phyloP scores from a whole-genome alignment of 129 eudicot genomes.

The Solidago caesia region DNA sequence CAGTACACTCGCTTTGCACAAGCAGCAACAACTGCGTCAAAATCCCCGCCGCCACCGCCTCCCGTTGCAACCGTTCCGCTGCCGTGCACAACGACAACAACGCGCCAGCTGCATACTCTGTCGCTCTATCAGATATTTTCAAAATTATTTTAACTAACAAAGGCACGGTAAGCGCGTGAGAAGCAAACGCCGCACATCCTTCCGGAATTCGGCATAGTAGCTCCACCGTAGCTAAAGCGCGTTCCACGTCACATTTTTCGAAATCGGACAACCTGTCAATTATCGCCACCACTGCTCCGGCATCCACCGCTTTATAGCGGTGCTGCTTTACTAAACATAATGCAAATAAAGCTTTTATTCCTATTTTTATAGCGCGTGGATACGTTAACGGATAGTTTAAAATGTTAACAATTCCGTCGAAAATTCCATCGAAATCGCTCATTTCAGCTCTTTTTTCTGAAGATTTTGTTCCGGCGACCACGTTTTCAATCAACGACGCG shows the following conservation, averaged over 20 bases:
- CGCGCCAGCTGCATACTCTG: constrained; percentile 94
- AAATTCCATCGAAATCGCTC: constrained; percentile 55
- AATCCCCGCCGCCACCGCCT: constrained; percentile 90
- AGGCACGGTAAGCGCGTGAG: constrained; percentile 78
- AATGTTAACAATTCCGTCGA: constrained; percentile 56
- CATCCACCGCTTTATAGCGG: constrained; percentile 80
- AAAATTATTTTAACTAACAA: constrained; percentile 64
- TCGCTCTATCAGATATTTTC: constrained; percentile 79
- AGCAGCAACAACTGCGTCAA: constrained; percentile 75
- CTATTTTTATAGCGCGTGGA: constrained; percentile 76
- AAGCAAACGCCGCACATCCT: constrained; percentile 72
- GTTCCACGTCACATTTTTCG: constrained; percentile 87
- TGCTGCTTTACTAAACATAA: constrained; percentile 76
- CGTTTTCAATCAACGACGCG: constrained; percentile 66
- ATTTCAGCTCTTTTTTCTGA: constrained; percentile 61
- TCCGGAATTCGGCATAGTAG: constrained; percentile 69
- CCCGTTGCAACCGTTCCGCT: constrained; percentile 62
- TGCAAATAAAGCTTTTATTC: constrained; percentile 78
- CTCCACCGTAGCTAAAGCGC: constrained; percentile 91
- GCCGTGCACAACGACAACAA: constrained; percentile 66
- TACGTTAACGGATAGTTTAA: constrained; percentile 52
- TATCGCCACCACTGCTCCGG: constrained; percentile 78
- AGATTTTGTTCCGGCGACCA: constrained; percentile 69
- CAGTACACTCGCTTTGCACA: constrained; percentile 95
- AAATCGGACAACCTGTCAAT: constrained; percentile 59